Conservation (phyloP, 2,329 filamentous ascomycete genomes). For the Fusarium metavorans region DNA sequence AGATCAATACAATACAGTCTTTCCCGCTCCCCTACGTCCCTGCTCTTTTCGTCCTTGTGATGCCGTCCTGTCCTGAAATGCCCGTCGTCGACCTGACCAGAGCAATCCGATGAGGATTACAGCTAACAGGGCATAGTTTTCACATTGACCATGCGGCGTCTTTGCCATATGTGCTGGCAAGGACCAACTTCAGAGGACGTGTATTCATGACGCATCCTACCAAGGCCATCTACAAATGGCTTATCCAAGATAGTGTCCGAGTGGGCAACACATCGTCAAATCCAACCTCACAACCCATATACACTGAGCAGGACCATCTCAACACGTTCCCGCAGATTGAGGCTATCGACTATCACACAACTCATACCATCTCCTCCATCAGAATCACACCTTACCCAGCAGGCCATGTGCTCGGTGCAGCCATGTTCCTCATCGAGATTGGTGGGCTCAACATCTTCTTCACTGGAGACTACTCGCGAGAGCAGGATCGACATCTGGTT, state of each 20-base stretch:
- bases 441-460: constrained; percentile 97
- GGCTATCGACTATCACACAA: constrained; percentile 98
- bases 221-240: constrained; percentile 99
- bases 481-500: constrained; percentile 94
- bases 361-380: constrained; percentile 95
- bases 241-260: constrained; percentile 95
- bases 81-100: constrained; percentile 25
- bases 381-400: constrained; percentile 97
- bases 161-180: constrained; percentile 95
- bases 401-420: constrained; percentile 96
- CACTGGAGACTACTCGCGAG: constrained; percentile 96
- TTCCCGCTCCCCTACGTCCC: constrained; percentile 39
- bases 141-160: constrained; percentile 99
- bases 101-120: constrained; percentile 20
- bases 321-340: constrained; percentile 95
- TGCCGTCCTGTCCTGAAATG: constrained; percentile 42
- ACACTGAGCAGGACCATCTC: constrained; percentile 94
- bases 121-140: constrained; percentile 73
- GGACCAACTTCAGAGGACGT: constrained; percentile 96
- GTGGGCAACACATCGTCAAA: constrained; percentile 80
- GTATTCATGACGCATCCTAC: constrained; percentile 99
- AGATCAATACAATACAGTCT: constrained; percentile 56
- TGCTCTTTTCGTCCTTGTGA: constrained; percentile 43
- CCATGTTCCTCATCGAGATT: constrained; percentile 98
- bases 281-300: constrained; percentile 79